phyloP scores from a whole-genome alignment of 352 stramenopile genomes.

The Plasmopara muralis region DNA sequence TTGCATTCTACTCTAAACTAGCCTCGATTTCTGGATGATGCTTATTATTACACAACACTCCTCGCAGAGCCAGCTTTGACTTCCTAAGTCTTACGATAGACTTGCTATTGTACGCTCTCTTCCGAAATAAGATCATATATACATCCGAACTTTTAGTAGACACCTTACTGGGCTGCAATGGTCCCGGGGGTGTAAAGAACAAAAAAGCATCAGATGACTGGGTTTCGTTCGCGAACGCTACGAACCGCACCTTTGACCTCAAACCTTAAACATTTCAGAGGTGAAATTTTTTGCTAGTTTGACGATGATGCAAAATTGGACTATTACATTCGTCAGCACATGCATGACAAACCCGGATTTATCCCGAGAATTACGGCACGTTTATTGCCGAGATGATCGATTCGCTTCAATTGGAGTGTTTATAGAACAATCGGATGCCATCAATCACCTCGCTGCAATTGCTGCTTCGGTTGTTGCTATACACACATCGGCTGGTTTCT shows the following conservation, averaged over 20 bases:
- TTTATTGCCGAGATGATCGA: conserved; percentile 62
- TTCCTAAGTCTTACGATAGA: too few relatives aligned
- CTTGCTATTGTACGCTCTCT: too few relatives aligned
- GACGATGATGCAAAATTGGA: conserved; percentile 56
- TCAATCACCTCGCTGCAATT: conserved; percentile 51
- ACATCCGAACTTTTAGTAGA: too few relatives aligned
- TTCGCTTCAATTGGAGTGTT: conserved; percentile 37
- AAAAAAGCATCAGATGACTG: conserved; percentile 54
- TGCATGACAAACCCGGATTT: conserved; percentile 47
- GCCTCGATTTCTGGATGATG: too few relatives aligned
- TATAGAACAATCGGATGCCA: conserved; percentile 41
- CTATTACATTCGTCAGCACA: conserved; percentile 58
- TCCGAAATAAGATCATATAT: too few relatives aligned
- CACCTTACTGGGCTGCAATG: conserved; percentile 44
- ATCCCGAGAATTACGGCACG: conserved; percentile 34
- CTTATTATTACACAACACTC: too few relatives aligned
- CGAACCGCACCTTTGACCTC: conserved; percentile 57
- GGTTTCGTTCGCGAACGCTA: conserved; percentile 63
- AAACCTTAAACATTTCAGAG: conserved; percentile 80
- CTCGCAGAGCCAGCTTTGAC: too few relatives aligned
- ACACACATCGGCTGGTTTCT: conserved; percentile 66
- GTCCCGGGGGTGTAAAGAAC: conserved; percentile 77
- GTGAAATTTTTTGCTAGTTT: conserved; percentile 73
- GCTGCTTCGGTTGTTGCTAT: conserved; percentile 63
- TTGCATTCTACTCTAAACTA: too few relatives aligned